Conservation (phyloP, 495 filamentous ascomycete genomes). For the Penicillium lagena region DNA sequence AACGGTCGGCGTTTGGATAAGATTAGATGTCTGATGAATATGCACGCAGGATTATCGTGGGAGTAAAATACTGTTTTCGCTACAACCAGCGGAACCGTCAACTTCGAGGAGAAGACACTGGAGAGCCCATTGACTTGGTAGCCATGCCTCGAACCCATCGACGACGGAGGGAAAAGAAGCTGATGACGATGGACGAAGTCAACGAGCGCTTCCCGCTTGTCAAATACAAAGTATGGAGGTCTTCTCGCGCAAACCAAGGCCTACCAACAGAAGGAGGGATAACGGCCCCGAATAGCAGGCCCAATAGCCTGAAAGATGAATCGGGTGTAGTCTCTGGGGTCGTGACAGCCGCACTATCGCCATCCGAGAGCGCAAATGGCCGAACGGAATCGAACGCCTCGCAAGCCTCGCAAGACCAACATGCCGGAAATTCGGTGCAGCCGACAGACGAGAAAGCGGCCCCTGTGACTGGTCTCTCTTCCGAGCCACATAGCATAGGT, state of each 20-base stretch:
- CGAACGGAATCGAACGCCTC: conserved; percentile 9
- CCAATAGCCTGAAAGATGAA: conserved; percentile 20
- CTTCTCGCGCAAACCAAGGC: conserved; percentile 74
- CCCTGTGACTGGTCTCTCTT: not conserved
- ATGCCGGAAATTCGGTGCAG: not conserved
- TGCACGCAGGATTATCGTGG: conserved; percentile 88
- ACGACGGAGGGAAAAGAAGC: conserved; percentile 85
- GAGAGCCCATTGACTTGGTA: conserved; percentile 75
- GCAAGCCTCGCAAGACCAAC: conserved; percentile 9
- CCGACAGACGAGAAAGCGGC: conserved; percentile 15
- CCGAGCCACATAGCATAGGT: not conserved
- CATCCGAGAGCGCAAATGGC: conserved; percentile 11
- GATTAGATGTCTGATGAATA: not conserved
- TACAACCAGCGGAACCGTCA: conserved; percentile 93
- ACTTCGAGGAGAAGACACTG: conserved; percentile 71
- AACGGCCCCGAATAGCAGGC: conserved; percentile 49
- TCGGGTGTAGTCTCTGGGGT: conserved; percentile 6
- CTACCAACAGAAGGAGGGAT: conserved; percentile 82
- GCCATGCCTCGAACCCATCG: conserved; percentile 74
- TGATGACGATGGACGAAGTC: conserved; percentile 98
- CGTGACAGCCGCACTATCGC: conserved; percentile 4
- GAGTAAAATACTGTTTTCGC: conserved; percentile 97
- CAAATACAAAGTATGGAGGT: conserved; percentile 95
- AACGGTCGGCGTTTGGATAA: not conserved
- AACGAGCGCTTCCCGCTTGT: conserved; percentile 92